Evolutionary conservation across 2,329 filamentous ascomycete genomes (phyloP), one percentile per base, ranked within the genome.

Genomic region (Hypoxylon sp.): DNA sequence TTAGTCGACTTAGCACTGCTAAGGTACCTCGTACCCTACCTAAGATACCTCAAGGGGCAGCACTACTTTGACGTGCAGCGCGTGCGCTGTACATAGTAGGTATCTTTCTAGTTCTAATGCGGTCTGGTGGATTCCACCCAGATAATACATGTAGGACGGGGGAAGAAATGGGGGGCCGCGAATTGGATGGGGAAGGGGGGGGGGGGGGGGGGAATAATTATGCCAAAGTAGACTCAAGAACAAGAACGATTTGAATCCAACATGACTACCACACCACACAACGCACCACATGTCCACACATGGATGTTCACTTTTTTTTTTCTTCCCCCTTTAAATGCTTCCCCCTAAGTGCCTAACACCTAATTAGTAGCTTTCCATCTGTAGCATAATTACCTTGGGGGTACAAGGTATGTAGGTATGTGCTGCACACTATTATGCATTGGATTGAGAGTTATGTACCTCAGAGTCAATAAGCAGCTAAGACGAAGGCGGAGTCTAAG

Each of bases 231-330:
- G 37, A 53, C 54, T 48, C 47, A 64, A 60, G 33, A 53, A 60
- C 24, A 29, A 6, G 6, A 6, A 31, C 3, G 4, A 26, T 26
- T 2, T 4, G 5, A 60, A 63, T 53, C 63, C 59, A 59, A 44
- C 50, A 66, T 59, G 47, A 59, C 42, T 35, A 52, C 60, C 57
- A 67, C 53, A 71, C 65, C 65, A 63, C 66, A 66, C 65, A 69
- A 61, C 65, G 39, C 47, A 71, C 69, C 69, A 71, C 69, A 69
- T 71, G 66, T 59, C 35, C 65, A 59, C 65, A 59, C 51, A 48
- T 58, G 29, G 26, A 26, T 26, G 13, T 39, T 60, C 39, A 42
- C 59, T 35, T 35, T 26, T 48, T 62, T 46, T 48, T 57, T 22
- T 22, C 19, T 22, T 22, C 19, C 19, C 19, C 19, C 19, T 22